Base-by-base conservation (phyloP, 805 yeast species). In the Yamadazyma scolyti region DNA sequence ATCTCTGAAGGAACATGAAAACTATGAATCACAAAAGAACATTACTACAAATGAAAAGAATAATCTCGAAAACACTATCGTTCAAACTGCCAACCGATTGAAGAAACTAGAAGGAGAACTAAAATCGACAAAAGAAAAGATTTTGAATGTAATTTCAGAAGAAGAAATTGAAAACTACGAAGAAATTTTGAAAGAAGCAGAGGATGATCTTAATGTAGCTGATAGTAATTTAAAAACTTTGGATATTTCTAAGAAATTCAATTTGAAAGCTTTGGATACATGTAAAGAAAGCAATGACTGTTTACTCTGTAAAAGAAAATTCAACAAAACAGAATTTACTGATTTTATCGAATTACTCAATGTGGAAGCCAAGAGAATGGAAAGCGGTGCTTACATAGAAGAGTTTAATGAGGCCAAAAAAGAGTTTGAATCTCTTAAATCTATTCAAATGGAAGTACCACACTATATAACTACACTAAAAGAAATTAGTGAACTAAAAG, bases 221-320 rank as follows among this genome's bases (percentile, higher is more conserved):
- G 58, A 76, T 10, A 83, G 81, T 40, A 79, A 82, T 33, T 50
- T 75, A 19, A 85, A 85, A 48, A 77, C 84, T 42, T 73, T 72
- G 18, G 77, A 76, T 25, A 83, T 87, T 2, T 79, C 89, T 1
- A 61, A 75, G 16, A 75, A 75, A 24, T 88, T 81, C 56, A 87
- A 84, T 47, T 56, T 67, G 14, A 75, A 74, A 25, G 96, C 96
- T 0, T 56, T 83, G 8, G 71, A 75, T 18, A 54, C 72, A 23
- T 93, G 95, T 0, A 58, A 74, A 16, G 47, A 51, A 4, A 67
- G 71, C 6, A 68, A 77, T 8, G 65, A 73, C 28, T 90, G 97
- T 54, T 59, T 79, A 25, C 59, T 89, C 25, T 90, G 97, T 54
- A 73, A 74, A 12, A 66, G 95, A 30, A 64, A 70, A 9, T 83